Conservation (phyloP, 331 rosid species). For the Quercus phellos region DNA sequence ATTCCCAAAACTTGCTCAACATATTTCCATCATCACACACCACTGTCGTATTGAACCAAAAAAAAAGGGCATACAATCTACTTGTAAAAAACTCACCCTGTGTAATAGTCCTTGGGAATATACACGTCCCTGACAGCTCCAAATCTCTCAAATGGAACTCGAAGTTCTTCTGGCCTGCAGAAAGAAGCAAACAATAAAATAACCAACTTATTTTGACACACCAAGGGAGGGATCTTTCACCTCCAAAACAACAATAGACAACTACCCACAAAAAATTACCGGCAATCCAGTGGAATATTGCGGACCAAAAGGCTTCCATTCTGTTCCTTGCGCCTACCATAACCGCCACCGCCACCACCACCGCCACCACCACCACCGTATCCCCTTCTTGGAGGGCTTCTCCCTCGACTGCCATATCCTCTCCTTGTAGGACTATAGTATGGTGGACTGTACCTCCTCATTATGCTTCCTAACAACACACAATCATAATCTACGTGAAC, state of each 20-base stretch:
- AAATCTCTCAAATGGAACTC: slow-evolving; percentile 80
- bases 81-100: slow-evolving; percentile 60
- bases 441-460: slow-evolving; percentile 90
- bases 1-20: not conserved
- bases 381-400: slow-evolving; percentile 52
- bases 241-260: not conserved
- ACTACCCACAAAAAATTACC: slow-evolving; percentile 25
- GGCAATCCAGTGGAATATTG: slow-evolving; percentile 95
- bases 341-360: not conserved
- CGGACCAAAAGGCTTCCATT: slow-evolving; percentile 93
- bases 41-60: not conserved
- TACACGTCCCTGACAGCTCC: slow-evolving; percentile 94
- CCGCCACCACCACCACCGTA: slow-evolving; percentile 50
- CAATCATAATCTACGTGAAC: not conserved
- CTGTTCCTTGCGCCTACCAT: slow-evolving; percentile 72
- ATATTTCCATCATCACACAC: not conserved
- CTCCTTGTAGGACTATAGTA: slow-evolving; percentile 79
- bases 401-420: slow-evolving; percentile 49
- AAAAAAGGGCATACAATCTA: not conserved
- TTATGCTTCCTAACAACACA: not conserved
- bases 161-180: slow-evolving; percentile 76
- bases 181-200: not conserved
- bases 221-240: not conserved
- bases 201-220: not conserved
- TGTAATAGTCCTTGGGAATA: slow-evolving; percentile 90